Base-by-base conservation (phyloP, 164 flowering plant genomes). In the Piper betle region DNA sequence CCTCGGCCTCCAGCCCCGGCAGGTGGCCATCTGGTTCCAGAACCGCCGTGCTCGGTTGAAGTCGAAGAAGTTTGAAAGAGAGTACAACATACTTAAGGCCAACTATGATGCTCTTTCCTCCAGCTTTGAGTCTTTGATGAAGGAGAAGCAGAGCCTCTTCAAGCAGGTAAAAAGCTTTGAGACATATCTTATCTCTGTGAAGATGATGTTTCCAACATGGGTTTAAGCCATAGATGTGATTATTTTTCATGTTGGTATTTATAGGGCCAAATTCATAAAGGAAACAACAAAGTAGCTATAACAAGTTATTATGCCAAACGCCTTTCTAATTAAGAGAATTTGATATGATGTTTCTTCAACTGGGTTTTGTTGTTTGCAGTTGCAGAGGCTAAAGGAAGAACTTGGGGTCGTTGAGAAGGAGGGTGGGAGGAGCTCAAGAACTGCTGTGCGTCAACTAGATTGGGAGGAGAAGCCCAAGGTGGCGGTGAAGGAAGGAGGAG, bases 11-110 rank as follows among this genome's bases (percentile, higher is more conserved):
- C 81, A 85, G 48, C 93, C 94, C 1, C 72, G 86, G 13, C 96
- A 89, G 72, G 75, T 89, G 1, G 91, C 88, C 33, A 87, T 87
- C 50, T 89, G 97, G 97, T 89, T 89, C 70, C 97, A 89, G 79
- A 89, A 89, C 75, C 81, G 69, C 52, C 71, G 97, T 64, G 97
- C 97, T 6, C 64, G 97, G 53, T 85, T 88, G 91, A 85, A 87
- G 60, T 71, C 97, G 6, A 89, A 85, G 75, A 79, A 85, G 65
- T 70, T 87, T 0, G 90, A 89, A 75, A 68, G 80, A 52, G 81
- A 87, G 7, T 87, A 79, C 70, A 63, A 57, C 15, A 50, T 54
- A 6, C 80, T 89, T 38, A 70, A 55, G 52, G 75, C 74, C 39
- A 68, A 68, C 42, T 85, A 81, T 54, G 85, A 85, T 12, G 65